phyloP scores from a whole-genome alignment of 2,329 filamentous ascomycete genomes.

The Neonectria faginata region DNA sequence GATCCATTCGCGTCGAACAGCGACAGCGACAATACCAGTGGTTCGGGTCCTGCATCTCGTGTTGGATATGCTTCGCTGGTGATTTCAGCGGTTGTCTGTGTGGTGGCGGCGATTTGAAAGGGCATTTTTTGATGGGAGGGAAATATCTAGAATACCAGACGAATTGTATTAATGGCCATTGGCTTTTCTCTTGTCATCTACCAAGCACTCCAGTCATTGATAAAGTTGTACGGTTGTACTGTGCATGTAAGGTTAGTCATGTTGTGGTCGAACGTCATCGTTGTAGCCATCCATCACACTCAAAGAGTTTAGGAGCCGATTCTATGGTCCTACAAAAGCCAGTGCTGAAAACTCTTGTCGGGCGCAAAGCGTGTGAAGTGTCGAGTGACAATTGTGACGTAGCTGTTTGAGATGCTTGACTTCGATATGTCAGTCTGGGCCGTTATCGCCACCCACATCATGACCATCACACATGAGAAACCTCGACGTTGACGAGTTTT shows the following conservation, averaged over 20 bases:
- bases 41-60: not conserved
- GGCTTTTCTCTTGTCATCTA: not conserved
- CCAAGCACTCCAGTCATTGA: not conserved
- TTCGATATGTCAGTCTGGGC: not conserved
- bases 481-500: too few relatives aligned
- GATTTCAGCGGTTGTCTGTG: conserved; percentile 9
- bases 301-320: not conserved
- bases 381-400: conserved; percentile 1
- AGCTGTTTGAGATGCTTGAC: not conserved
- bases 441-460: conserved; percentile 1
- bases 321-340: not conserved
- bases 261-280: not conserved
- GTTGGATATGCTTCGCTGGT: conserved; percentile 19
- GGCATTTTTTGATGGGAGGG: not conserved
- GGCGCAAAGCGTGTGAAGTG: not conserved
- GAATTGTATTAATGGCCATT: conserved; percentile 21
- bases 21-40: not conserved
- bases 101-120: conserved; percentile 18
- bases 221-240: not conserved
- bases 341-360: not conserved
- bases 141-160: conserved; percentile 23
- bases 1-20: conserved; percentile 26
- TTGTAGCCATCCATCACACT: not conserved
- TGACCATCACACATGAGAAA: not conserved
- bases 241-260: not conserved